Conservation (phyloP, 495 filamentous ascomycete genomes). For the Paragyromitra xinjiangensis region DNA sequence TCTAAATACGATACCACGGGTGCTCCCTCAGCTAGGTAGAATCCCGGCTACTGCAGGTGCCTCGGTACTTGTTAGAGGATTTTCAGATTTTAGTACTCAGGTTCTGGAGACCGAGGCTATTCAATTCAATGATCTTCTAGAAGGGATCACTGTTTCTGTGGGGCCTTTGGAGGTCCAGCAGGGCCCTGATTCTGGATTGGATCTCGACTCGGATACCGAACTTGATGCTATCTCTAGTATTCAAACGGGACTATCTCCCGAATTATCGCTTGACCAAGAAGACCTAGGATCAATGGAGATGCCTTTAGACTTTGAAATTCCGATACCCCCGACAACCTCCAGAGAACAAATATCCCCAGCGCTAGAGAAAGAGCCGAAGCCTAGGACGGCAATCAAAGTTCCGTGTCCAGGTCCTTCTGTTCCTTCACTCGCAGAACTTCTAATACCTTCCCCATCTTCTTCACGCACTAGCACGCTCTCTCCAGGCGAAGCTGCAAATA, state of each 20-base stretch:
- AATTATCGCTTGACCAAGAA: not conserved
- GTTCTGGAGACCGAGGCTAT: not conserved
- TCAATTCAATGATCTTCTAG: not conserved
- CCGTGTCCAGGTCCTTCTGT: not conserved
- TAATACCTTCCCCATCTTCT: slow-evolving; percentile 1
- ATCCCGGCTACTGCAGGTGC: not conserved
- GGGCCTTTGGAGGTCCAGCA: not conserved
- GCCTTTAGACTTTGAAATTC: not conserved
- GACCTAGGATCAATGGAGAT: not conserved
- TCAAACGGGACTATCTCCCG: not conserved
- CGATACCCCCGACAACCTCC: not conserved
- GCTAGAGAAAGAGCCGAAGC: not conserved
- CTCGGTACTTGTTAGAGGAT: not conserved
- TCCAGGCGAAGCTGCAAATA: slow-evolving; percentile 24
- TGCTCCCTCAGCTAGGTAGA: not conserved
- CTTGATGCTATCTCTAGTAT: not conserved
- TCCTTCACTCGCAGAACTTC: slow-evolving; percentile 20
- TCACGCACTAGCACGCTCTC: slow-evolving; percentile 20
- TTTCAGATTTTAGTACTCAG: not conserved
- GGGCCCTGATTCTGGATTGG: not conserved
- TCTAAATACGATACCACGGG: not conserved
- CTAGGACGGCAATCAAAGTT: not conserved
- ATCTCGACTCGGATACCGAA: not conserved
- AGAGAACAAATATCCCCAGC: not conserved
- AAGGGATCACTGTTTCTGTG: too few relatives aligned